phyloP scores from a whole-genome alignment of 2,329 filamentous ascomycete genomes.

The Chaetomium sp. region DNA sequence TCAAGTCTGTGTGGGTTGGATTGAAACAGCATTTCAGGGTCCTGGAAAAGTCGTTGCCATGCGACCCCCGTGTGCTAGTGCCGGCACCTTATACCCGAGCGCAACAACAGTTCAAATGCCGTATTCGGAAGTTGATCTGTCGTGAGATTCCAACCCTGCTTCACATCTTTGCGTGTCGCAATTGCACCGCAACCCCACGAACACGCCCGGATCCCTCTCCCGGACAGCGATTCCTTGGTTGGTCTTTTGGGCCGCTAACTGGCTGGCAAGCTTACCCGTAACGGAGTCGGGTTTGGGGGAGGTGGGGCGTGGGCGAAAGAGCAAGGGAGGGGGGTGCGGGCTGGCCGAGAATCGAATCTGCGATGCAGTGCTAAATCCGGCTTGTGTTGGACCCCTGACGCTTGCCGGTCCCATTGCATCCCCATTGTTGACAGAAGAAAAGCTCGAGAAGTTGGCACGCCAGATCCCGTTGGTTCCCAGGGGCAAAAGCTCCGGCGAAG shows the following conservation, averaged over 20 bases:
- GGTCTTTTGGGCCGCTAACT: not conserved
- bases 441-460: not conserved
- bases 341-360: not conserved
- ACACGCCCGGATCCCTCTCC: not conserved
- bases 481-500: slow-evolving; percentile 12
- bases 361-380: slow-evolving; percentile 11
- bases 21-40: not conserved
- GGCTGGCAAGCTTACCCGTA: not conserved
- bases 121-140: not conserved
- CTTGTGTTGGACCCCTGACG: slow-evolving; percentile 1
- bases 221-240: not conserved
- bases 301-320: not conserved
- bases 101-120: not conserved
- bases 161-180: not conserved
- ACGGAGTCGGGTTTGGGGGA: not conserved
- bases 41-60: not conserved
- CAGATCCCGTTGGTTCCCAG: not conserved
- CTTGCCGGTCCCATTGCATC: not conserved
- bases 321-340: not conserved
- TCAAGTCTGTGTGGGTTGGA: not conserved
- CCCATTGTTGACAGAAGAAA: not conserved
- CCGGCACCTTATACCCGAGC: not conserved
- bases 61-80: not conserved
- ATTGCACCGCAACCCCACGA: not conserved
- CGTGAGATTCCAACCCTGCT: not conserved